Base-by-base conservation (phyloP, 768 basidiomycete species). In the Russula earlei region DNA sequence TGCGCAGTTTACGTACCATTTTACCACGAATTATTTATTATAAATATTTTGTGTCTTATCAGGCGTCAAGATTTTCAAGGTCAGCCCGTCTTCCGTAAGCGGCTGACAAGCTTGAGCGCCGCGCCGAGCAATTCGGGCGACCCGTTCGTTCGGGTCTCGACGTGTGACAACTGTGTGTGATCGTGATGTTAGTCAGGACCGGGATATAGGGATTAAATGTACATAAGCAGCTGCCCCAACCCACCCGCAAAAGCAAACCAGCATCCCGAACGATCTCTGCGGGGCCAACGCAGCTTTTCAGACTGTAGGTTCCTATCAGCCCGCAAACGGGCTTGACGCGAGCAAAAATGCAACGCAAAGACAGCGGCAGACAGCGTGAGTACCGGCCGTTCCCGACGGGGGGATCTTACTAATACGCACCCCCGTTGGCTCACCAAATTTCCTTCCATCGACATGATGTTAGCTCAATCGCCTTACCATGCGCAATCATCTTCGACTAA, bases 371-470 rank as follows among this genome's bases (percentile, higher is more conserved):
- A 33, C 40, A 60, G 46, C 61, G 61, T 62, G 61, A 62, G 61
- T 62, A 62, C 47, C 60, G 61, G 59, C 55, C n/a, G 51, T 43
- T 20, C 27, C 61, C 59, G 60, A 44, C 53, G 49, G 59, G 40
- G 60, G 58, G 56, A 59, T 68, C 67, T 68, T 68, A 68, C 67
- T 68, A 68, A 68, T 68, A 68, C 66, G 61, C 55, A 25, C 44
- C 43, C 45, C 55, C 55, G 47, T 58, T 63, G 59, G 58, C 63
- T 61, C 60, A 59, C 62, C 57, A 60, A 61, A 55, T 58, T 61
- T 63, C 56, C 52, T 60, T 61, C 54, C 62, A 60, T 61, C 66
- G 56, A 52, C 64, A 33, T 49, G 56, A 68, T 68, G 67, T 68
- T 68, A 63, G 67, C 64, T 48, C 67, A 68, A 55, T 58, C 66